Evolutionary conservation across 495 filamentous ascomycete species (phyloP), one percentile per base, ranked within the genome.

Genomic region (Tetracladium marchalianum): DNA sequence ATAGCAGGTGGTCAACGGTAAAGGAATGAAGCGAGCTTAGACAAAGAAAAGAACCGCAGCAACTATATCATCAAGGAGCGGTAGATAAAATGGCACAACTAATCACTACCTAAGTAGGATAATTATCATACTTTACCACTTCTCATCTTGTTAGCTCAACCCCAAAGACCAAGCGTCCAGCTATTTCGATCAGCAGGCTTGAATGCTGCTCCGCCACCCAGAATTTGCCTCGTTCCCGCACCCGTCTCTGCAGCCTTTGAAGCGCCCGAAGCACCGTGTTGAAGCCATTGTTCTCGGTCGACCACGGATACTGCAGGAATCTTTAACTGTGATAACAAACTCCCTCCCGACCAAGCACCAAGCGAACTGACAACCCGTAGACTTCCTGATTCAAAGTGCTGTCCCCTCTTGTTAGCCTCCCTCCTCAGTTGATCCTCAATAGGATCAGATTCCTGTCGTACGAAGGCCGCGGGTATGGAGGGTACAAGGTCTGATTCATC

Each of bases 341-440:
- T 95, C 4, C 81, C 89, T 13, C 92, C 92, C 32, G 81, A 78
- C 90, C 92, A 98, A 5, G 87, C 70, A 0, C 92, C 92, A 0
- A 97, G 67, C 5, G 84, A 87, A 55, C 93, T 84, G 11, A 96
- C 67, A 12, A 82, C 84, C 1, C 86, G 76, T 17, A 95, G 63
- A 13, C 75, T 60, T 6, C 85, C 87, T 13, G 65, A 59, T 0
- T 69, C 39, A 37, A 73, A 55, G 0, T 71, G 66, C 7, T 64
- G 63, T 0, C 57, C 59, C 33, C 66, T 67, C 50, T 75, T 75
- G 48, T 72, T 63, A 27, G 53, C 66, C 13, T 71, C 65, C 54
- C 70, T 57, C 60, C 68, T 59, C 7, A 89, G 62, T 51, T 77
- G 73, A 43, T 79, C 73, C 38, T 85, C 80, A 35, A 87, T 75